phyloP scores from a whole-genome alignment of 176 grass and related monocot genomes.

The Hordeum marinum region DNA sequence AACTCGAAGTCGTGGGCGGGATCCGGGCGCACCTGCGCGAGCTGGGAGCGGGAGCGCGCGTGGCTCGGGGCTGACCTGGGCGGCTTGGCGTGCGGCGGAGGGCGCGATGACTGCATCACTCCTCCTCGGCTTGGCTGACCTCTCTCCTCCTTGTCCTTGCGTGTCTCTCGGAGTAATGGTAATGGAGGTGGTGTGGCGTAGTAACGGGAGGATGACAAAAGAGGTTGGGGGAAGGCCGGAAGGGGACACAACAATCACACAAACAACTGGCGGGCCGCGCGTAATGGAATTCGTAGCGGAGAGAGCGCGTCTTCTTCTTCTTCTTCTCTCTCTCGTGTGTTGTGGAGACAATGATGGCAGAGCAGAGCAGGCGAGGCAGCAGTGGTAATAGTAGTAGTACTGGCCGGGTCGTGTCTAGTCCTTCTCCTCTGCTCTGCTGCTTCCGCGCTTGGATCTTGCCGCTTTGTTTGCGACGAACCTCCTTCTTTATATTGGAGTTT shows the following conservation, averaged over 20 bases:
- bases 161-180: not conserved
- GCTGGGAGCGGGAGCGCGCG: constrained; percentile 30
- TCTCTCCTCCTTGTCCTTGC: not conserved
- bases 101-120: constrained; percentile 36
- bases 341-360: constrained; percentile 12
- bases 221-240: constrained; percentile 31
- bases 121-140: not conserved
- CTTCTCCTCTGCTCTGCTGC: not conserved
- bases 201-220: constrained; percentile 37
- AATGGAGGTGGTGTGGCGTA: constrained; percentile 6
- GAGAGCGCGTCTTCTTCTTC: not conserved
- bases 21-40: not conserved
- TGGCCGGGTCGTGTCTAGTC: not conserved
- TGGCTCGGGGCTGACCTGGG: not conserved
- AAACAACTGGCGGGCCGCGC: not conserved
- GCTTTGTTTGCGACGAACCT: not conserved
- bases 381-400: not conserved
- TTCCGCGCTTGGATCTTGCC: constrained; percentile 4
- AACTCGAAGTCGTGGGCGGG: constrained; percentile 32
- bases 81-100: constrained; percentile 21
- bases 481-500: constrained; percentile 21
- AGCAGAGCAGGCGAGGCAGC: not conserved
- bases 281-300: not conserved
- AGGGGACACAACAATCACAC: too few species aligned
- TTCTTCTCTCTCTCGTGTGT: too few species aligned